A percentile compares a stretch with the other conserved stretches of the same genome.
Evolutionary conservation across 2,329 filamentous ascomycete genomes (phyloP).

Genomic region (Sporothrix humicola): DNA sequence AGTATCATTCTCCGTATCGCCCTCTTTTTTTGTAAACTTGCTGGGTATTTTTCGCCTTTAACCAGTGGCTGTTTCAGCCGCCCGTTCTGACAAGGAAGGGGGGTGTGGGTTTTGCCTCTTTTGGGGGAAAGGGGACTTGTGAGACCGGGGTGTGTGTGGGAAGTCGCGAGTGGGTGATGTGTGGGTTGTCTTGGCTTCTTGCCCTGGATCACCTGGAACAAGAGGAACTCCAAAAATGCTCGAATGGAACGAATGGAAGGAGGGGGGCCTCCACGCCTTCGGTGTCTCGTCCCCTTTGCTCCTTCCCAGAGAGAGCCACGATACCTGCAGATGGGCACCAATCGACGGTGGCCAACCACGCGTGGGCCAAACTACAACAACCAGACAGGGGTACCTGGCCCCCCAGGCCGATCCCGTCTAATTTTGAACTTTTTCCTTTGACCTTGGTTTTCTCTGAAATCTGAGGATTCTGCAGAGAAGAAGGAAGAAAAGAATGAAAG

Average conservation of each 20-base stretch:
- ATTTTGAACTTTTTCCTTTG: constrained; percentile 28
- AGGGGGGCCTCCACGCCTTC: constrained; percentile 19
- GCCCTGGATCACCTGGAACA: not conserved
- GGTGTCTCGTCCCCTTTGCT: constrained; percentile 25
- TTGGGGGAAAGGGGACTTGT: not conserved
- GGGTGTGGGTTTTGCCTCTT: constrained; percentile 19
- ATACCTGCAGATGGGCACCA: not conserved
- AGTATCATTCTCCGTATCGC: not conserved
- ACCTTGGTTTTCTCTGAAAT: not conserved
- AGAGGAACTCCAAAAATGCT: no score
- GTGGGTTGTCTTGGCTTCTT: constrained; percentile 21
- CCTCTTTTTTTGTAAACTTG: not conserved
- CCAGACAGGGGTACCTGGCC: constrained; percentile 16
- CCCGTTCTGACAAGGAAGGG: constrained; percentile 24
- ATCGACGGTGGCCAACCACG: not conserved
- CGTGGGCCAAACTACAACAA: constrained; percentile 18
- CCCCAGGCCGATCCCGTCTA: constrained; percentile 34
- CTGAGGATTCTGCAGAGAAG: not conserved
- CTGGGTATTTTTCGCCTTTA: constrained; percentile 16
- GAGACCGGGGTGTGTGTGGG: constrained; percentile 11
- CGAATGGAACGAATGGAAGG: not conserved
- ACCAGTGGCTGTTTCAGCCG: constrained; percentile 32
- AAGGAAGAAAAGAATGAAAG: constrained; percentile 1
- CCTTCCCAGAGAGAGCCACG: constrained; percentile 3
- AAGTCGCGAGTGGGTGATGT: not conserved